A percentile compares a stretch with the other conserved stretches of the same genome.
These are phyloP conservation scores for Zea luxurians DNA, from an alignment of 176 grass and related monocot species.

Conservation along the genomic window DNA sequence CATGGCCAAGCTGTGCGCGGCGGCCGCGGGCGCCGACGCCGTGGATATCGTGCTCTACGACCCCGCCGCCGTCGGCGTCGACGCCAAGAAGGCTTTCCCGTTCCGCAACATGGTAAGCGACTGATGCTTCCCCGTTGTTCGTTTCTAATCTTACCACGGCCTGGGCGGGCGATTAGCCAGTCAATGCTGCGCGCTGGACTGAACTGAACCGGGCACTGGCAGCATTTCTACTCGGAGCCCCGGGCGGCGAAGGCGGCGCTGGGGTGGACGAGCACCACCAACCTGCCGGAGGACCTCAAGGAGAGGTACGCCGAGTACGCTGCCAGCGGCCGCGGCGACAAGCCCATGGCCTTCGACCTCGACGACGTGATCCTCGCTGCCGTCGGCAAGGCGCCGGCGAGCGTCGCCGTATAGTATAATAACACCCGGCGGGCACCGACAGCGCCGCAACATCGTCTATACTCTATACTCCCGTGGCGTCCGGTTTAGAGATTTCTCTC, in stretches of 20 bases:
- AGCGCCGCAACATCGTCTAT: not conserved
- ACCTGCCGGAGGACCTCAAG: conserved; percentile 90
- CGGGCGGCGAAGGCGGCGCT: conserved; percentile 80
- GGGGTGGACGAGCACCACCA: conserved; percentile 74
- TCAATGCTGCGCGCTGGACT: not conserved
- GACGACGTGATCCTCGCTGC: conserved; percentile 79
- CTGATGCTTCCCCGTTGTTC: too few species aligned
- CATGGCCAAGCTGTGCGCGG: conserved; percentile 70
- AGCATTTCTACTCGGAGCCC: conserved; percentile 96
- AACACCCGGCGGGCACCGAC: too few species aligned
- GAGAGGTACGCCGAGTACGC: conserved; percentile 80
- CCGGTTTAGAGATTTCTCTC: too few species aligned
- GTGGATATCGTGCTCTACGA: conserved; percentile 66
- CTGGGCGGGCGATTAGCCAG: too few species aligned
- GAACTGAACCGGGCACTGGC: not conserved
- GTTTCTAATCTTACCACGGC: too few species aligned
- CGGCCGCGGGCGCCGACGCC: conserved; percentile 47
- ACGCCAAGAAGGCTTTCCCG: conserved; percentile 86
- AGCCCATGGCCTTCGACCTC: conserved; percentile 68
- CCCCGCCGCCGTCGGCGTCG: conserved; percentile 67
- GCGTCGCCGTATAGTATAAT: not conserved
- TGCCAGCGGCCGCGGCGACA: conserved; percentile 65
- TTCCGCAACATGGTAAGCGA: conserved; percentile 72
- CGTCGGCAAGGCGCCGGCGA: conserved; percentile 17
- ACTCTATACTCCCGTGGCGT: too few species aligned